These are phyloP conservation scores for Microbotryomycetes sp. DNA, from an alignment of 1,284 basidiomycete species.

Conservation along the genomic window DNA sequence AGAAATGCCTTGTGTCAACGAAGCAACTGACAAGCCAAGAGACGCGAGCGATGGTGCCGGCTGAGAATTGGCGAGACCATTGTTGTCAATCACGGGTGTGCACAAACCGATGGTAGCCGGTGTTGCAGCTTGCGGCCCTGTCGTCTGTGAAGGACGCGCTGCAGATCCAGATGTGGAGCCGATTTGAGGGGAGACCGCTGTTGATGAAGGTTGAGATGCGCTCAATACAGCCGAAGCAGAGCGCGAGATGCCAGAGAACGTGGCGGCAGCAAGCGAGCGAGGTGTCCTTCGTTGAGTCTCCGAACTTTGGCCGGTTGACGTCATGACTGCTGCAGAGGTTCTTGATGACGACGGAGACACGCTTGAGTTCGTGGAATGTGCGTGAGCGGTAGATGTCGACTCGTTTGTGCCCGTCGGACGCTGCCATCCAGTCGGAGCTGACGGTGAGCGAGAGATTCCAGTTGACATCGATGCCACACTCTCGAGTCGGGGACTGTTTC, in stretches of 20 bases:
- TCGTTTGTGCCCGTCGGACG: background rate
- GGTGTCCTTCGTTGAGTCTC: slow-evolving; percentile 10
- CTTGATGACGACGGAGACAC: background rate
- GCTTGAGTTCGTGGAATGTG: slow-evolving; percentile 5
- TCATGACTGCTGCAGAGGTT: background rate
- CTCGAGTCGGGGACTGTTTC: background rate
- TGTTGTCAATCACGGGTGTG: background rate
- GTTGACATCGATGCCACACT: background rate
- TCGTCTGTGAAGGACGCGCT: no score
- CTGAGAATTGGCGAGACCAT: no score
- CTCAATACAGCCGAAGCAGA: background rate
- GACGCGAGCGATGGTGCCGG: slow-evolving; percentile 15
- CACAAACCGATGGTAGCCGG: background rate
- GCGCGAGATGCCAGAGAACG: slow-evolving; percentile 8
- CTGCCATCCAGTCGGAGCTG: slow-evolving; percentile 9
- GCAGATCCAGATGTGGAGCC: background rate
- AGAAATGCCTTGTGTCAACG: slow-evolving; percentile 32
- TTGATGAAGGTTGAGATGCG: background rate
- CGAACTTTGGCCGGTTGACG: no score
- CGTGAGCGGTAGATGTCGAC: background rate
- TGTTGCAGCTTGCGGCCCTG: no score
- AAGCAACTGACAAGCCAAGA: slow-evolving; percentile 28
- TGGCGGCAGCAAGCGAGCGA: slow-evolving; percentile 3
- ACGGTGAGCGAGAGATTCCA: slow-evolving; percentile 10
- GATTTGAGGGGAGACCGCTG: background rate